Conservation (phyloP, 139 green algal genomes). For the Deuterostichococcus epilithicus region DNA sequence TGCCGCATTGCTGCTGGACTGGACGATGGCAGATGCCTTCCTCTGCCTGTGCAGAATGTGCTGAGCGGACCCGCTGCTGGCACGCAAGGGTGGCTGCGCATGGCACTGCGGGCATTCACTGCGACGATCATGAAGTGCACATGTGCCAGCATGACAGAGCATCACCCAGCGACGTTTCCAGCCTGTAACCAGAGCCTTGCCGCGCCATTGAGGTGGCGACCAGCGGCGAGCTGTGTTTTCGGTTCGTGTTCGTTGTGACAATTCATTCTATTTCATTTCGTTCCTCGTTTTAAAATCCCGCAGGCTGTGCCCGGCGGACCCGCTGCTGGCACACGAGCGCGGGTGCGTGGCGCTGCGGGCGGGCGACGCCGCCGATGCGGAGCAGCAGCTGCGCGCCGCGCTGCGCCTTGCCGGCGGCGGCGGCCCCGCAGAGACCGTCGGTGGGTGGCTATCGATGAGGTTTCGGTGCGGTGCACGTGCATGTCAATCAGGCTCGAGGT, state of each 20-base stretch:
- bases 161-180: too few species aligned
- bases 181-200: too few species aligned
- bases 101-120: not conserved
- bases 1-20: too few species aligned
- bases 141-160: too few species aligned
- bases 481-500: too few species aligned
- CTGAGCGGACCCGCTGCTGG: not conserved
- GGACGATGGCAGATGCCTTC: too few species aligned
- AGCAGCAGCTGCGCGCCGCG: constrained; percentile 50
- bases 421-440: constrained; percentile 4
- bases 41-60: not conserved
- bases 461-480: not conserved
- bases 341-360: constrained; percentile 73
- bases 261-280: not conserved
- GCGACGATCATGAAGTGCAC: too few species aligned
- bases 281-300: not conserved
- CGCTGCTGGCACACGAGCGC: constrained; percentile 83
- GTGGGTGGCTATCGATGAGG: not conserved
- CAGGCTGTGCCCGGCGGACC: constrained; percentile 85
- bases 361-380: constrained; percentile 39
- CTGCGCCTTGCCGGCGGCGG: constrained; percentile 34
- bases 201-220: too few species aligned
- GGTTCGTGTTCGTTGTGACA: too few species aligned
- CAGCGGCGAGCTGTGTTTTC: too few species aligned
- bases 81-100: not conserved